Evolutionary conservation across 2,329 filamentous ascomycete genomes (phyloP), one percentile per base, ranked within the genome.

Genomic region (Monosporascus sp.): DNA sequence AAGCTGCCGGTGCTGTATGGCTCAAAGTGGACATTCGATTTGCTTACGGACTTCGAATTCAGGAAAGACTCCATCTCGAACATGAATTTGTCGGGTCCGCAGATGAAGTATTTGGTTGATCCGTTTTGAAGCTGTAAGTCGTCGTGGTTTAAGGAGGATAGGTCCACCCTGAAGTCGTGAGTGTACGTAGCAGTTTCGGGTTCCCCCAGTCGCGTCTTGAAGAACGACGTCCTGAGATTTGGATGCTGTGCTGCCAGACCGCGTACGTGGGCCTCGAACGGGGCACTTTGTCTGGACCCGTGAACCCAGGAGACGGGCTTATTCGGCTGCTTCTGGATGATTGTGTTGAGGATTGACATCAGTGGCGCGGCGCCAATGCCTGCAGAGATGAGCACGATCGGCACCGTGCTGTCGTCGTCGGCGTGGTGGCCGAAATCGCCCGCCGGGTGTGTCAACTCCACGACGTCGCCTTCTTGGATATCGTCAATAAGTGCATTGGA

Each of bases 401-500:
- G 81, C 22, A 69, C 69, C 41, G 65, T 71, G 56, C 63, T 70
- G 38, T 64, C 62, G 48, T 72, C 65, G 50, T 71, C 69, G 20
- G 70, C 70, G 61, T 82, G 74, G 44, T 85, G 72, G 66, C 72
- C 81, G 68, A 86, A 84, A 62, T 85, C 81, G 43, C 84, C 84
- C 4, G 74, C 76, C 0, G 88, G 88, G 64, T 89, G 86, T 3
- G 85, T 85, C 11, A 91, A 72, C 57, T 86, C 75, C 9, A 91
- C 65, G 0, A 75, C 63, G 62, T 88, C 85, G 41, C 87, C 87
- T 43, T 79, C 77, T 1, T 77, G 71, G 65, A 84, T 79, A 19
- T 73, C 70, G 58, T 85, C 80, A 64, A 91, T 83, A 37, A 91
- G 74, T 41, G 87, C 72, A 64, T 89, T 90, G 49, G 86, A 89